Base-by-base conservation (phyloP, 1,139 yeast genomes). In the Keqinozyma sinolaborantium region DNA sequence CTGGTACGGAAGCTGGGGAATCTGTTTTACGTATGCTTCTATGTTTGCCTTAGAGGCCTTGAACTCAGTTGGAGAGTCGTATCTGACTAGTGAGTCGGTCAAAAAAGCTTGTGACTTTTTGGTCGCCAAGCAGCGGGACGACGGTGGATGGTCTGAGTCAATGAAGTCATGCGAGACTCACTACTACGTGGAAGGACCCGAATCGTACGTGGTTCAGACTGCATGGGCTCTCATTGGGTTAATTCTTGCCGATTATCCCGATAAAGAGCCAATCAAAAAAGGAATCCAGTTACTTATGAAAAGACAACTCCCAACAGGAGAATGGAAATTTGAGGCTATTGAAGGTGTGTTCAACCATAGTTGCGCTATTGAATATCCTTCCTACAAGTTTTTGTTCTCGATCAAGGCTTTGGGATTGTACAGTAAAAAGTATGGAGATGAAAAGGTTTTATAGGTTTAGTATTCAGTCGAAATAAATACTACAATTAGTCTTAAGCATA, bases 1-100 rank as follows among this genome's bases (percentile, higher is more conserved):
- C 7, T 94, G 98, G 97, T 94, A 90, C 54, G 99, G 99, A 1
- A 81, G 90, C 26, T 94, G 99, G 99, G 99, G 98, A 26, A 83
- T 94, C 8, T 94, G 99, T 52, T 88, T 74, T 53, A 86, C 97
- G 0, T 94, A 94, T 58, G 97, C 98, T 0, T 84, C 92, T 2
- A 94, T 94, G 98, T 94, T 94, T 73, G 98, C 99, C 0, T 60
- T 92, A 20, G 99, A 94, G 48, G 97, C 98, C 0, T 67, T 92
- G 32, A 65, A 77, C 25, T 75, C 94, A 3, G 82, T 83, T 16
- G 86, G 83, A 1, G 71, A 72, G 38, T 64, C 56, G 2, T 92
- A 87, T 51, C 52, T 49, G 2, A 86, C 82, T 47, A 77, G 83
- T 23, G 73, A 65, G 4, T 57, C 66, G 3, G 95, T 85, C 5